Base-by-base conservation (phyloP, 2,329 filamentous ascomycete genomes). In the Neopestalotiopsis rosae region DNA sequence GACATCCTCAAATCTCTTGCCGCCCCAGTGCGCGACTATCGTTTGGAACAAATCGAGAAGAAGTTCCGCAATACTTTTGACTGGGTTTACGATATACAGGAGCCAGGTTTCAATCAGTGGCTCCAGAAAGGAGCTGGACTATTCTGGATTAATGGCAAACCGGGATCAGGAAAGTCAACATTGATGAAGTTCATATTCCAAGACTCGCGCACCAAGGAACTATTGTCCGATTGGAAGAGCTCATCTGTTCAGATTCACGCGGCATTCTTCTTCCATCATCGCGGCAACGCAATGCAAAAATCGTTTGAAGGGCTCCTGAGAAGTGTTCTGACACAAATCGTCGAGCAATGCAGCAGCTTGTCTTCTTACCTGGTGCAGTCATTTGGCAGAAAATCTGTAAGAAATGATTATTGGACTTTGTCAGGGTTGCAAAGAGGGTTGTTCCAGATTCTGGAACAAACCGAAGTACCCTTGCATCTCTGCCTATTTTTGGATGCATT, bases 61-160 rank as follows among this genome's bases (percentile, higher is more conserved):
- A 69, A 66, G 2, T 71, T 68, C 20, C 20, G 68, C 28, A 59
- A 69, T 30, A 72, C 70, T 6, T 72, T 70, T 14, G 67, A 72
- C 40, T 73, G 71, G 71, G 61, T 68, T 3, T 73, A 69, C 38
- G 66, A 71, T 5, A 34, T 70, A n/a, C 38, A 57, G n/a, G 32
- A 61, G 1, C 20, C 61, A 20, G 57, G 28, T 17, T 20, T 73
- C 7, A 5, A 38, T 13, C 59, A 10, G 14, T 73, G 72, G 73
- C 65, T 74, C 1, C 45, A 52, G 14, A 28, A 63, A 5, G 70
- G 68, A 7, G 32, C 30, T 5, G 68, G 64, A 5, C 42, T 72
- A 4, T 74, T 72, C 59, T 74, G 73, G 73, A 70, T 74, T 7
- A 67, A 70, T 40, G 72, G 73, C 3, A 72, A 73, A 34, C 72